Percentiles rank a stretch among this genome's conserved stretches.
These are phyloP conservation scores for Lactarius vividus DNA, from an alignment of 768 basidiomycete genomes.

Conservation along the genomic window DNA sequence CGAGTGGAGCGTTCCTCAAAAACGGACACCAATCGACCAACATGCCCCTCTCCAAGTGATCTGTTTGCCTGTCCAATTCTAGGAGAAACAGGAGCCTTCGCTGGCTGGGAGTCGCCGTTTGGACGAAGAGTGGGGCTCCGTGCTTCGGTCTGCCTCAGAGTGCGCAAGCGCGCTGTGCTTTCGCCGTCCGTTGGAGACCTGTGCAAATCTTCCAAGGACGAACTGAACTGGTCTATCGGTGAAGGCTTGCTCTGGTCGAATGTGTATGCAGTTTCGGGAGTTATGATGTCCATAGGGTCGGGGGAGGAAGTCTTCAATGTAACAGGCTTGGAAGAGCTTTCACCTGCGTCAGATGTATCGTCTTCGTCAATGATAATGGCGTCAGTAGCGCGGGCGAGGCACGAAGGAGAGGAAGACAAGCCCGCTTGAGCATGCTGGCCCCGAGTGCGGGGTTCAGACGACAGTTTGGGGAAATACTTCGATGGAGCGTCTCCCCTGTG, in stretches of 20 bases:
- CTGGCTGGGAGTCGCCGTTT: neutral
- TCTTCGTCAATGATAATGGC: conserved; percentile 16
- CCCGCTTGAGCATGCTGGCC: neutral
- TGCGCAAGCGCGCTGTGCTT: conserved; percentile 19
- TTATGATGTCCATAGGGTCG: conserved; percentile 18
- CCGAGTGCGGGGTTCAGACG: neutral
- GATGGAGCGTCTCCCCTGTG: neutral
- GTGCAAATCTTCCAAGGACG: neutral
- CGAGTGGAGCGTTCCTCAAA: neutral
- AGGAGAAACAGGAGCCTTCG: neutral
- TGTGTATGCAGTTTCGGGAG: neutral
- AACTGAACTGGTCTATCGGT: conserved; percentile 7
- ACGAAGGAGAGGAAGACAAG: conserved; percentile 6
- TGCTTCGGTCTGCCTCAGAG: neutral
- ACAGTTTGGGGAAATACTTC: neutral
- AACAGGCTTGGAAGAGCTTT: neutral
- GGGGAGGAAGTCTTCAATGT: conserved; percentile 7
- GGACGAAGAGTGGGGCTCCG: neutral
- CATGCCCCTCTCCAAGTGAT: neutral
- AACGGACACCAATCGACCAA: neutral
- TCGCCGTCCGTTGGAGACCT: conserved; percentile 13
- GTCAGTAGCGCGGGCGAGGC: neutral
- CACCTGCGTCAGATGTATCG: neutral
- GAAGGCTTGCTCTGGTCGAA: conserved; percentile 16
- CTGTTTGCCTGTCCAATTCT: neutral